Evolutionary conservation across 2,329 filamentous ascomycete genomes (phyloP).

Genomic region (Verticillium longisporum): DNA sequence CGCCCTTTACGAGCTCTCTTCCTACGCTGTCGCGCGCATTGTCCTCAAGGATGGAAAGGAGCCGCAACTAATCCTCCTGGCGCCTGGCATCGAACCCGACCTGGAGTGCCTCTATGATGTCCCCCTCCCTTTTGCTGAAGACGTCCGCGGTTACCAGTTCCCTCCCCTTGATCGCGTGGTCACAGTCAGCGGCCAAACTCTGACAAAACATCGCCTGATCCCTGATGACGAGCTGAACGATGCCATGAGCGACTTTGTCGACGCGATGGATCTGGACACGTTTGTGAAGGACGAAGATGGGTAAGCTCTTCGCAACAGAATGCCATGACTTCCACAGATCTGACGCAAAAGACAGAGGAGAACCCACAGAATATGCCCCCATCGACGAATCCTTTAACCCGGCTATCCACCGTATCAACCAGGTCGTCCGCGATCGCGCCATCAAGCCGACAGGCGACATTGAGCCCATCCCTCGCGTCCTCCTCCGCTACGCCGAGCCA

Average conservation of each 20-base stretch:
- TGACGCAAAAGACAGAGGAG: conserved; percentile 20
- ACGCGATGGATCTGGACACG: conserved; percentile 79
- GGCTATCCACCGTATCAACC: conserved; percentile 78
- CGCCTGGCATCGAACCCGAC: conserved; percentile 70
- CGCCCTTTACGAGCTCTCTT: conserved; percentile 76
- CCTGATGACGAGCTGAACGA: conserved; percentile 66
- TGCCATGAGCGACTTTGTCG: conserved; percentile 87
- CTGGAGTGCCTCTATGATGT: conserved; percentile 85
- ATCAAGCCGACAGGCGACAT: conserved; percentile 62
- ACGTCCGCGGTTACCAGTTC: conserved; percentile 84
- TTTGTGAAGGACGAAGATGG: conserved; percentile 70
- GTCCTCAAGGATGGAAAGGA: conserved; percentile 79
- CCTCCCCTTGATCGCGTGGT: conserved; percentile 82
- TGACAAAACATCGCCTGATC: conserved; percentile 78
- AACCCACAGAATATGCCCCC: conserved; percentile 59
- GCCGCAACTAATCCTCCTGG: conserved; percentile 69
- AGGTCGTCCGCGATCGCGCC: conserved; percentile 77
- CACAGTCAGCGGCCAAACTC: conserved; percentile 73
- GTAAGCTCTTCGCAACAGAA: conserved; percentile 34
- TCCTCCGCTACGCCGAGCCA: conserved; percentile 68
- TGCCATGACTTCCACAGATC: neutral
- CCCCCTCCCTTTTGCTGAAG: conserved; percentile 87
- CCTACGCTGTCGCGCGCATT: conserved; percentile 78
- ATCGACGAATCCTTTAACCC: conserved; percentile 82
- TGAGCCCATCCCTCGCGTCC: conserved; percentile 52